Conservation (phyloP, 2,329 filamentous ascomycete species). For the Amauroascus verrucosus region DNA sequence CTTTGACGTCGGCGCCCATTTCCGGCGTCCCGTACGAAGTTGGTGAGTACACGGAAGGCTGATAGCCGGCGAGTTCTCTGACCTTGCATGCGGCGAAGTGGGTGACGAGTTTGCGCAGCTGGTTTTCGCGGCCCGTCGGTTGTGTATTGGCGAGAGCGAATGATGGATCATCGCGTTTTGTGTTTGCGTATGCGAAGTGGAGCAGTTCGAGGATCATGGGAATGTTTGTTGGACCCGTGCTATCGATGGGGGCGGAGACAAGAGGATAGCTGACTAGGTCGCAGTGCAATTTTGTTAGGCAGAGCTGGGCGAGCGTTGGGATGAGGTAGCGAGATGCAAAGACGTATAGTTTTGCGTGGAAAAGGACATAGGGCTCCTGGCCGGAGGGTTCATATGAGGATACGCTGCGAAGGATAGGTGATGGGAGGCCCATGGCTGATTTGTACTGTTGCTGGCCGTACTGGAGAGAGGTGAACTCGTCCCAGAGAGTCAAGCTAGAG, state of each 20-base stretch:
- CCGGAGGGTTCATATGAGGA: constrained; percentile 9
- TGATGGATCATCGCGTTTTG: constrained; percentile 32
- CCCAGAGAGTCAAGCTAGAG: constrained; percentile 30
- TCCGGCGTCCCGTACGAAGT: constrained; percentile 6
- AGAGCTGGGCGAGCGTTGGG: constrained; percentile 32
- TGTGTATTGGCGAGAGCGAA: constrained; percentile 22
- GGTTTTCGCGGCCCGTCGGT: constrained; percentile 29
- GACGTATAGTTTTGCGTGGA: constrained; percentile 37
- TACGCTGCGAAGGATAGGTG: constrained; percentile 12
- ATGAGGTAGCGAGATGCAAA: constrained; percentile 36
- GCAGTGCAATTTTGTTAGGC: constrained; percentile 32
- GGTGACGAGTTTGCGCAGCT: constrained; percentile 32
- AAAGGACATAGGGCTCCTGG: constrained; percentile 29
- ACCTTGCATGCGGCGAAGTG: constrained; percentile 35
- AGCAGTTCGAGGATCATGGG: constrained; percentile 31
- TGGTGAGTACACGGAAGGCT: constrained; percentile 11
- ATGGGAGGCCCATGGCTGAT: constrained; percentile 8
- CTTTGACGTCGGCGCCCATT: constrained; percentile 7
- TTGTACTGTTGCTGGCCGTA: constrained; percentile 24
- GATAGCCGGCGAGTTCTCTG: constrained; percentile 29
- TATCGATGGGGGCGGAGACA: constrained; percentile 2
- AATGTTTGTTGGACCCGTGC: constrained; percentile 19
- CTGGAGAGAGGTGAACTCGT: constrained; percentile 30
- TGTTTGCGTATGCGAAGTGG: constrained; percentile 32
- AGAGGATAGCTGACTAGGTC: constrained; percentile 29